These are phyloP conservation scores for Aureobasidium sp. DNA, from an alignment of 2,329 filamentous ascomycete genomes.

Conservation along the genomic window DNA sequence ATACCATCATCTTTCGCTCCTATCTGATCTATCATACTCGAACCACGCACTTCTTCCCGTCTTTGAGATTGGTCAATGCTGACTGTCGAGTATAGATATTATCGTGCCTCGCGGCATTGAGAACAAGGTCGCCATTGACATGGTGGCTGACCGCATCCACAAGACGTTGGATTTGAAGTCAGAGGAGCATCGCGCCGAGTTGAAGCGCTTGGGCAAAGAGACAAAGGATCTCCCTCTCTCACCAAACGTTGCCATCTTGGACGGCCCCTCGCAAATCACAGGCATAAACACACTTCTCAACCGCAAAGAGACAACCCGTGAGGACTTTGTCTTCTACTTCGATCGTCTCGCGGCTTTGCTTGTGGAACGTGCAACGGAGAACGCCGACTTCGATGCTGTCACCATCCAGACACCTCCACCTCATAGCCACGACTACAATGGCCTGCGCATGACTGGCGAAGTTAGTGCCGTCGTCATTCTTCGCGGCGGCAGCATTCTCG, in stretches of 20 bases:
- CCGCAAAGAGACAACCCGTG: slow-evolving; percentile 66
- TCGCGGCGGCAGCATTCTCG: slow-evolving; percentile 80
- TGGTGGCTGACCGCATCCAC: slow-evolving; percentile 91
- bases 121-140: slow-evolving; percentile 81
- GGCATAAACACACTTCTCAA: slow-evolving; percentile 90
- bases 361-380: slow-evolving; percentile 72
- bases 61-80: slow-evolving; percentile 8
- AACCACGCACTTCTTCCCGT: neutral
- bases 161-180: slow-evolving; percentile 84
- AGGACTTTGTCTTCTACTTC: slow-evolving; percentile 98
- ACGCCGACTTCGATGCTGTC: slow-evolving; percentile 54
- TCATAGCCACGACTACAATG: slow-evolving; percentile 57
- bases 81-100: slow-evolving; percentile 52
- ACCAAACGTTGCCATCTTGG: slow-evolving; percentile 64
- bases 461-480: slow-evolving; percentile 81
- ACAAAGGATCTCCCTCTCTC: slow-evolving; percentile 67
- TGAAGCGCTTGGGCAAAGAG: slow-evolving; percentile 67
- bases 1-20: slow-evolving; percentile 29
- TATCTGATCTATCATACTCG: slow-evolving; percentile 25
- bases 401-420: slow-evolving; percentile 68
- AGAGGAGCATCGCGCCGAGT: slow-evolving; percentile 67
- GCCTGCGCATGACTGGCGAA: slow-evolving; percentile 62
- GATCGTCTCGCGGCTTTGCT: slow-evolving; percentile 80
- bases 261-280: slow-evolving; percentile 69
- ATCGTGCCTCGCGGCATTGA: slow-evolving; percentile 93